phyloP scores from a whole-genome alignment of 2,329 filamentous ascomycete species.

The Colletotrichum chrysophilum region DNA sequence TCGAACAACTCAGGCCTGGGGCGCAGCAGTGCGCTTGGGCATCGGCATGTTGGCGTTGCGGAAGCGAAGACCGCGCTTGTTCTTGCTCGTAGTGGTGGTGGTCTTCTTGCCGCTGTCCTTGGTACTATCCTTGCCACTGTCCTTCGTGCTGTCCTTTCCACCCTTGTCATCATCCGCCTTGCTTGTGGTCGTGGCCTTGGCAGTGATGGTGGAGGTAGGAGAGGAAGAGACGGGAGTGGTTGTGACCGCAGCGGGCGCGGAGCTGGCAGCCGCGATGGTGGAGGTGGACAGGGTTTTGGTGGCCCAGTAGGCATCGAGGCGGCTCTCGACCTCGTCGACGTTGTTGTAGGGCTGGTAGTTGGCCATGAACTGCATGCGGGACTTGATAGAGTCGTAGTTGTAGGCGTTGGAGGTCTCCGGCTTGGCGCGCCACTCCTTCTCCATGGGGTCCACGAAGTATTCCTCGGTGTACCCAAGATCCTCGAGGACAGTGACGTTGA shows the following conservation, averaged over 20 bases:
- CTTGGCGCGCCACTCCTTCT: slow-evolving; percentile 37
- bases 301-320: slow-evolving; percentile 35
- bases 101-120: not conserved
- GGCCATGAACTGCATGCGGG: slow-evolving; percentile 35
- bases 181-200: not conserved
- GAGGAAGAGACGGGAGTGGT: not conserved
- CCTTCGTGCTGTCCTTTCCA: not conserved
- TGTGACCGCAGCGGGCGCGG: not conserved
- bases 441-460: slow-evolving; percentile 41
- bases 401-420: slow-evolving; percentile 30
- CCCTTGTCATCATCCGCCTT: not conserved
- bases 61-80: not conserved
- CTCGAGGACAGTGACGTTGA: slow-evolving; percentile 41
- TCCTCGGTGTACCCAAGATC: slow-evolving; percentile 44
- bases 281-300: slow-evolving; percentile 7
- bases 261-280: not conserved
- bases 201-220: not conserved
- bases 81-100: not conserved
- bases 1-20: not conserved
- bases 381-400: slow-evolving; percentile 29
- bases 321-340: slow-evolving; percentile 31
- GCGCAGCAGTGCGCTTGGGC: slow-evolving; percentile 2
- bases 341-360: slow-evolving; percentile 37
- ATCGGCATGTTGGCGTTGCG: not conserved
- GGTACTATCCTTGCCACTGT: not conserved